A percentile compares a stretch with the other conserved stretches of the same genome.
These are phyloP conservation scores for Aspergillus alliaceus DNA, from an alignment of 2,329 filamentous ascomycete species.

Conservation along the genomic window DNA sequence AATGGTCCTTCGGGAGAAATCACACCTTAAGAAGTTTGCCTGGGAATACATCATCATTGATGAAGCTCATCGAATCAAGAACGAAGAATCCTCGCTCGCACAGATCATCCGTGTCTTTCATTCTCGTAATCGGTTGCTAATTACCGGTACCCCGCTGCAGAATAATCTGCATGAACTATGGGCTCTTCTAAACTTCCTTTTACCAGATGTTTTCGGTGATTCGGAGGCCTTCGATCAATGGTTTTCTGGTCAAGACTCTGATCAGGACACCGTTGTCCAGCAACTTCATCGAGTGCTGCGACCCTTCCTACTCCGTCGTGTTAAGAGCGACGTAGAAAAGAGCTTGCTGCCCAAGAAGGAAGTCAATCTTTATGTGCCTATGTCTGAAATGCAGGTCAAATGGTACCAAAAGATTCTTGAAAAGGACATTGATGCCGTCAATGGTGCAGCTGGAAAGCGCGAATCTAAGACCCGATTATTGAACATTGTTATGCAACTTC, in stretches of 20 bases:
- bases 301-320: conserved; percentile 90
- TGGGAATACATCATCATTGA: conserved; percentile 99
- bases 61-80: conserved; percentile 98
- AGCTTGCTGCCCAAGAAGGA: conserved; percentile 97
- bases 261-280: conserved; percentile 94
- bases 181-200: conserved; percentile 93
- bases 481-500: conserved; percentile 99
- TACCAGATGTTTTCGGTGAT: conserved; percentile 98
- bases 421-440: conserved; percentile 98
- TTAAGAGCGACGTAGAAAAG: conserved; percentile 98
- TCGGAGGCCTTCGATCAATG: conserved; percentile 96
- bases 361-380: conserved; percentile 92
- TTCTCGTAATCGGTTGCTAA: conserved; percentile 90
- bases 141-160: conserved; percentile 93
- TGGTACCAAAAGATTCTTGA: conserved; percentile 99
- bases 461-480: conserved; percentile 96
- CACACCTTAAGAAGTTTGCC: conserved; percentile 92
- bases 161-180: conserved; percentile 98
- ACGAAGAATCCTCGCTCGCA: conserved; percentile 94
- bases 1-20: conserved; percentile 95
- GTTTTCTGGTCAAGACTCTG: conserved; percentile 87
- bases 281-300: conserved; percentile 91
- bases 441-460: conserved; percentile 91
- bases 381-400: conserved; percentile 98
- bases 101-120: conserved; percentile 96